Base-by-base conservation (phyloP, 202 grass and related monocot species). In the Musa balbisiana region DNA sequence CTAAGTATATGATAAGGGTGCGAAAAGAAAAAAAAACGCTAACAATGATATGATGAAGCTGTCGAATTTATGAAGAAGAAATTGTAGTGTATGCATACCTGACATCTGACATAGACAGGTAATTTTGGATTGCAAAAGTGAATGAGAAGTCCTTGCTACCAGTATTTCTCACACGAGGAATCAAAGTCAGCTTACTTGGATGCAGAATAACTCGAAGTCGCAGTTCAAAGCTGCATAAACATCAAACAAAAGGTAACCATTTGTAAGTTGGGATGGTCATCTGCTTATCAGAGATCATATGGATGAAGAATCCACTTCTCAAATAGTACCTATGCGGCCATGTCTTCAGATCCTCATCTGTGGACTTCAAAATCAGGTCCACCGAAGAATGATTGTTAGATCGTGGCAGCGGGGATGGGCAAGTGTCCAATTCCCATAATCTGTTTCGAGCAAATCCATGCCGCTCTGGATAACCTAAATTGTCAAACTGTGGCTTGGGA, bases 371-470 rank as follows among this genome's bases (percentile, higher is more conserved):
- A 2, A 64, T 64, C 20, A 64, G 21, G 62, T 64, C 62, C 62
- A 64, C 62, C 2, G 62, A 64, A 64, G 20, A 64, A 10, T 23
- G 19, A 64, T 11, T 23, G 10, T 23, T 64, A 8, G 62, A 64
- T 20, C 9, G 16, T 10, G 62, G 62, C 19, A 64, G 21, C 26
- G 62, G 62, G 22, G 62, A 64, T 22, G 62, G 62, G 62, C 20
- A 64, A 2, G 17, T 64, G 22, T 64, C 62, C n/a, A 64, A 64
- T 64, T 64, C 62, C 62, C 62, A 64, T 64, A 64, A 10, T 64
- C 62, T 64, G 9, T 64, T 64, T 24, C 22, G 26, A 10, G 62
- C 62, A 64, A 64, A 64, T 22, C 62, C 62, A 64, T 22, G 16
- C n/a, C 62, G n/a, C n/a, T 64, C 62, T 10, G 17, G 22, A 64